Evolutionary conservation across 345 rosid genomes (phyloP), one percentile per base, ranked within the genome.

Genomic region (Hypericum perforatum): DNA sequence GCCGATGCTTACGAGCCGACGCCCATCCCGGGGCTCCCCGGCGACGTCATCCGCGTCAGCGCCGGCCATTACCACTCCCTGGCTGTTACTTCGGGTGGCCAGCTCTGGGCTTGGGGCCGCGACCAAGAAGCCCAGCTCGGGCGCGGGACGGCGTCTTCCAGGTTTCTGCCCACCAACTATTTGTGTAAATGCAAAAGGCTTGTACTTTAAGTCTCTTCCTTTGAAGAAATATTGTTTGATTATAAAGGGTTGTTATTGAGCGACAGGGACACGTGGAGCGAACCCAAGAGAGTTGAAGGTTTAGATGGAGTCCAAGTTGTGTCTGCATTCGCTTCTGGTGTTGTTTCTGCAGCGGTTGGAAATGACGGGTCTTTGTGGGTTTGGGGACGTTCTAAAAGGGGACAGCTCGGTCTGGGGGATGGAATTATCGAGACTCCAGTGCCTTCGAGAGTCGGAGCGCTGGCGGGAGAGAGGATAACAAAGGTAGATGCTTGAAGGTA

Each of bases 51-150:
- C 13, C 50, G 49, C 22, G 59, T 92, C 41, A 56, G 69, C 45
- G 80, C 94, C 0, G 96, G 95, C 16, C 98, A 88, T 57, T 92
- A 88, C 69, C 96, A 92, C 68, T 92, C 95, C 43, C 95, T 92
- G 15, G 95, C 98, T 43, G 79, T 85, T 52, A 82, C 89, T 54
- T 81, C 79, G 45, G 57, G 38, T 13, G 98, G 98, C 39, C 70
- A 70, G 29, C 63, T 88, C 60, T 92, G 94, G 96, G 71, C 82
- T 16, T 88, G 96, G 98, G 96, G 98, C 52, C 89, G 97, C 38
- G 76, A 88, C 70, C 60, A 71, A 8, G 98, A 92, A 62, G 79
- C 64, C 16, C 95, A 92, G 70, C 84, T 85, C 43, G 96, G 98
- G 60, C 85, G 84, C 32, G 68, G 68, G 58, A 37, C 53, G 39